A percentile compares a stretch with the other conserved stretches of the same genome.
Conservation (phyloP, 441 rosid species). For the Corymbia citriodora region DNA sequence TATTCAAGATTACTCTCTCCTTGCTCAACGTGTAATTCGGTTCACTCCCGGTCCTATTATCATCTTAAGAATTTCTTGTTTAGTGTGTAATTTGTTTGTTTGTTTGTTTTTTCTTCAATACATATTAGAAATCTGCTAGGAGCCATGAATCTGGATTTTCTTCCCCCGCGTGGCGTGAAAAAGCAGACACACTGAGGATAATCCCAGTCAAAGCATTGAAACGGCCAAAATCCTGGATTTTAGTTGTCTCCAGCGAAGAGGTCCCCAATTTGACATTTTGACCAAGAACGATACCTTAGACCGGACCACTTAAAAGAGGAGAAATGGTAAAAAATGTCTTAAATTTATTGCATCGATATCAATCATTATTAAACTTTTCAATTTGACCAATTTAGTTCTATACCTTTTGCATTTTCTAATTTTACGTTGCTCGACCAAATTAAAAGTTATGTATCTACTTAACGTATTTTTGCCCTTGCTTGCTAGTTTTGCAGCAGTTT, state of each 20-base stretch:
- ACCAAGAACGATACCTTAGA: rapidly evolving
- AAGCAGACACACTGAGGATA: background rate
- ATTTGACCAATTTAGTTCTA: rapidly evolving
- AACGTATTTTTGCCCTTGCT: background rate
- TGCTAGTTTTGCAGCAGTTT: background rate
- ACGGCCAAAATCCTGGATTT: background rate
- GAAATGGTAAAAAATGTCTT: rapidly evolving
- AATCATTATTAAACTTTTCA: rapidly evolving
- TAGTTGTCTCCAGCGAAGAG: background rate
- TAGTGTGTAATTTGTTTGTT: background rate
- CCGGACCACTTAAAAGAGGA: rapidly evolving
- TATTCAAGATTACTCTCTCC: background rate
- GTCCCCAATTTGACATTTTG: too few species aligned
- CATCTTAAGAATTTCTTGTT: background rate
- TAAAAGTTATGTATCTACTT: background rate
- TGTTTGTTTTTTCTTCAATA: background rate
- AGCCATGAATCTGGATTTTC: background rate
- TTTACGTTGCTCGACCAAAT: rapidly evolving
- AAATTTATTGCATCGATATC: rapidly evolving
- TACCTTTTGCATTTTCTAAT: too few species aligned
- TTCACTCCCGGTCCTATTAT: background rate
- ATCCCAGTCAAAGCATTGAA: background rate
- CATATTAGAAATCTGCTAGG: background rate
- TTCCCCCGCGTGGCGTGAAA: background rate
- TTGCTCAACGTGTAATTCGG: background rate